These are phyloP conservation scores for Cornus florida DNA, from an alignment of 148 eudicot species.

Conservation along the genomic window DNA sequence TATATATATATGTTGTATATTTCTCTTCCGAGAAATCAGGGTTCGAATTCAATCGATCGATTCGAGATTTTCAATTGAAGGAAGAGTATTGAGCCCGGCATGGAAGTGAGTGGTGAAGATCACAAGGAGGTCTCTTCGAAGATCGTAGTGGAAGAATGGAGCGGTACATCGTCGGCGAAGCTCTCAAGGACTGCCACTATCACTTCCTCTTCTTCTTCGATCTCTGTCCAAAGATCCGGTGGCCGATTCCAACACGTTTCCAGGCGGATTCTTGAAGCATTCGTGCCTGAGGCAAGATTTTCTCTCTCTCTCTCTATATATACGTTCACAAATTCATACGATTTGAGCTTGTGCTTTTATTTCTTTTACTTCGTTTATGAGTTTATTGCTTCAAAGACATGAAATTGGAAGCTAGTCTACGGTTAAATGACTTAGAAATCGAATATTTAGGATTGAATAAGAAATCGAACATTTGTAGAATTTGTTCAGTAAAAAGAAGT, in stretches of 20 bases:
- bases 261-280: constrained; percentile 64
- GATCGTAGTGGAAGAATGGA: constrained; percentile 69
- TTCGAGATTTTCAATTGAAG: no score
- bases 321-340: not conserved
- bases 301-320: not conserved
- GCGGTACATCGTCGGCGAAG: constrained; percentile 50
- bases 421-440: no score
- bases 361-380: no score
- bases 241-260: constrained; percentile 49
- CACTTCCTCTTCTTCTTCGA: constrained; percentile 32
- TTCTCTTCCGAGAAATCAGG: not conserved
- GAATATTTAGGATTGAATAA: no score
- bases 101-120: not conserved
- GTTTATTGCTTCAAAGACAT: no score
- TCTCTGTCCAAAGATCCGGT: constrained; percentile 34
- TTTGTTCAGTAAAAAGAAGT: no score
- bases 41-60: not conserved
- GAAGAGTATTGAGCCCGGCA: not conserved
- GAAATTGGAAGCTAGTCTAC: no score
- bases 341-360: not conserved
- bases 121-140: not conserved
- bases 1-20: no score
- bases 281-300: constrained; percentile 76
- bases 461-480: no score
- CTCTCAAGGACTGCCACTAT: constrained; percentile 65